Evolutionary conservation across 2,329 filamentous ascomycete genomes (phyloP), one percentile per base, ranked within the genome.

Genomic region (Lojkania enalia): DNA sequence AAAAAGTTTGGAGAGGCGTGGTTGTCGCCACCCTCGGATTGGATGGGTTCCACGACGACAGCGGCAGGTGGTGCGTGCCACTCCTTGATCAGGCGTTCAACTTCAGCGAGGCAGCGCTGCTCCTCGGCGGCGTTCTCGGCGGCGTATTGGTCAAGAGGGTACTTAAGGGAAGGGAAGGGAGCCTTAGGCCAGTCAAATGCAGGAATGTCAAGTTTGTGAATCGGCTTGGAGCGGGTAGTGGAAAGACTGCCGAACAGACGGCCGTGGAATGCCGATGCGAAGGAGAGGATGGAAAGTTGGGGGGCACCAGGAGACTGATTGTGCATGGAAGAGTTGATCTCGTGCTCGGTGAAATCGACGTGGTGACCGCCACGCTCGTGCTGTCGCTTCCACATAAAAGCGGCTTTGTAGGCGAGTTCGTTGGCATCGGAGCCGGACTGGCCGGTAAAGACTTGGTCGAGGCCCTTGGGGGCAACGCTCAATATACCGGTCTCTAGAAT

Each of bases 131-230:
- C 83, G 70, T 96, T 96, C 73, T 94, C 90, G 56, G 83, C 82
- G 16, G 72, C 86, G 70, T 94, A 83, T 56, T 89, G 77, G 58
- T 90, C 86, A 4, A 96, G 83, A 0, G 90, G 90, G 72, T 96
- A 96, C 73, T 91, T 91, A 66, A 95, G 81, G 53, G 75, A 64
- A 7, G 90, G 91, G 80, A 96, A 96, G 44, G 87, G 83, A 14
- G 90, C 90, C 71, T 92, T 88, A 20, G 90, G 90, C 90, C 90
- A 96, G 79, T 96, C 87, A 64, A 96, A 96, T 63, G 90, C 88
- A 18, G 90, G 90, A 60, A 96, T 95, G 67, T 96, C 90, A 59
- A 96, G 77, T 76, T 96, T 96, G 79, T 96, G 90, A 69, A 96
- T 91, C 35, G 90, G 83, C 80, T 96, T 96, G 72, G 86, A 91